Percentiles rank a stretch among this genome's conserved stretches.
phyloP scores from a whole-genome alignment of 805 yeast species.

The Candida insectalens region DNA sequence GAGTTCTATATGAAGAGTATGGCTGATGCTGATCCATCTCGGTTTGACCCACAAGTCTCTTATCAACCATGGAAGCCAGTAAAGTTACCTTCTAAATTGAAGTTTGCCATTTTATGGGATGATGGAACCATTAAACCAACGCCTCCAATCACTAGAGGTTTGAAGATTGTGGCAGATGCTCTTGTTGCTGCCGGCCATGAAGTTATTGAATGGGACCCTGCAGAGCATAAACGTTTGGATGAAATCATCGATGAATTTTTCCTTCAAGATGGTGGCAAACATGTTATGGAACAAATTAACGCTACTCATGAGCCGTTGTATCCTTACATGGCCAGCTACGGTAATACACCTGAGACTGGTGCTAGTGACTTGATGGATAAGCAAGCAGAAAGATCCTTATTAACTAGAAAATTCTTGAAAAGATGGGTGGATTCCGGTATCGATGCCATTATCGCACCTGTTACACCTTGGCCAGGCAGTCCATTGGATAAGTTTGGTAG shows the following conservation, averaged over 20 bases:
- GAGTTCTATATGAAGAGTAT: conserved; percentile 34
- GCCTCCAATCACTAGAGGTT: conserved; percentile 38
- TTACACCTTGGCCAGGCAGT: conserved; percentile 32
- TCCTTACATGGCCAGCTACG: conserved; percentile 18
- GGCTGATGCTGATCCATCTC: conserved; percentile 27
- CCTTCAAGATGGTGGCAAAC: conserved; percentile 28
- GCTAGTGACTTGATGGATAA: background rate
- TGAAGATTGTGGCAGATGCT: conserved; percentile 23
- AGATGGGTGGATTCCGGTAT: conserved; percentile 28
- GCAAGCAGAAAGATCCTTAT: background rate
- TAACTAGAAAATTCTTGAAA: background rate
- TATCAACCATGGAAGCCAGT: conserved; percentile 34
- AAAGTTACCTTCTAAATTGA: conserved; percentile 27
- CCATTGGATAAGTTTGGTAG: conserved; percentile 5
- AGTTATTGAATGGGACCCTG: conserved; percentile 38
- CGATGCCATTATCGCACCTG: conserved; percentile 43
- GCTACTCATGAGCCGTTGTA: conserved; percentile 32
- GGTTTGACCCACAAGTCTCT: conserved; percentile 30
- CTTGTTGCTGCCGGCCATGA: conserved; percentile 37
- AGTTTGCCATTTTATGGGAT: conserved; percentile 29
- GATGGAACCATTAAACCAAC: conserved; percentile 36
- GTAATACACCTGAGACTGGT: conserved; percentile 9
- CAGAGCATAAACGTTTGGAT: conserved; percentile 26
- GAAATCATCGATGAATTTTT: conserved; percentile 26
- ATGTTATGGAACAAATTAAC: conserved; percentile 25